phyloP scores from a whole-genome alignment of 2,329 filamentous ascomycete species.

The Pseudodiploospora longispora region DNA sequence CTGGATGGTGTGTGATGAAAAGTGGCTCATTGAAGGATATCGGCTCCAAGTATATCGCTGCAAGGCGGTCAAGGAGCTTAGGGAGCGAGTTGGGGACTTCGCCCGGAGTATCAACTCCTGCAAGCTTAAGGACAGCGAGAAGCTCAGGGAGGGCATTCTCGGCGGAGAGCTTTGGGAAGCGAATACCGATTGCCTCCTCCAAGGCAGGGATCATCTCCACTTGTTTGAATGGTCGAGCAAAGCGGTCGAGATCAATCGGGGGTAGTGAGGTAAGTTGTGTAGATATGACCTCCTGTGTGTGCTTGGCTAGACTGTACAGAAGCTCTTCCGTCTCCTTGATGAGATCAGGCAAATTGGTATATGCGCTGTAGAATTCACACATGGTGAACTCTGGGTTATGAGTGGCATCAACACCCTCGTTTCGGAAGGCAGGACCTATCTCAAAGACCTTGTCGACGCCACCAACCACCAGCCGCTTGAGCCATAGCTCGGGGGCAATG shows the following conservation, averaged over 20 bases:
- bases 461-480: slow-evolving; percentile 85
- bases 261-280: slow-evolving; percentile 38
- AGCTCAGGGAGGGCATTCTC: slow-evolving; percentile 52
- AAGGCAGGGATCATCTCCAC: slow-evolving; percentile 79
- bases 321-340: slow-evolving; percentile 69
- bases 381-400: slow-evolving; percentile 98
- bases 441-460: slow-evolving; percentile 87
- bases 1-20: slow-evolving; percentile 85
- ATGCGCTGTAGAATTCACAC: slow-evolving; percentile 93
- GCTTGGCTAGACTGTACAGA: slow-evolving; percentile 49
- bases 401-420: slow-evolving; percentile 83
- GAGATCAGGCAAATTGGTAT: slow-evolving; percentile 66
- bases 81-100: slow-evolving; percentile 51
- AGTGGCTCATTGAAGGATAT: slow-evolving; percentile 59
- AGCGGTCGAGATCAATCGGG: slow-evolving; percentile 39
- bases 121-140: slow-evolving; percentile 44
- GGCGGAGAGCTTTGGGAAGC: slow-evolving; percentile 55
- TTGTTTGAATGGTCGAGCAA: slow-evolving; percentile 50
- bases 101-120: slow-evolving; percentile 56
- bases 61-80: slow-evolving; percentile 73
- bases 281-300: slow-evolving; percentile 39
- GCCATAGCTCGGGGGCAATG: slow-evolving; percentile 90
- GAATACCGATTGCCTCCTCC: slow-evolving; percentile 56
- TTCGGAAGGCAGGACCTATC: slow-evolving; percentile 85
- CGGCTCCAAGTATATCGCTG: slow-evolving; percentile 69